Base-by-base conservation (phyloP, 495 filamentous ascomycete genomes). In the Aspergillus ellipticus region DNA sequence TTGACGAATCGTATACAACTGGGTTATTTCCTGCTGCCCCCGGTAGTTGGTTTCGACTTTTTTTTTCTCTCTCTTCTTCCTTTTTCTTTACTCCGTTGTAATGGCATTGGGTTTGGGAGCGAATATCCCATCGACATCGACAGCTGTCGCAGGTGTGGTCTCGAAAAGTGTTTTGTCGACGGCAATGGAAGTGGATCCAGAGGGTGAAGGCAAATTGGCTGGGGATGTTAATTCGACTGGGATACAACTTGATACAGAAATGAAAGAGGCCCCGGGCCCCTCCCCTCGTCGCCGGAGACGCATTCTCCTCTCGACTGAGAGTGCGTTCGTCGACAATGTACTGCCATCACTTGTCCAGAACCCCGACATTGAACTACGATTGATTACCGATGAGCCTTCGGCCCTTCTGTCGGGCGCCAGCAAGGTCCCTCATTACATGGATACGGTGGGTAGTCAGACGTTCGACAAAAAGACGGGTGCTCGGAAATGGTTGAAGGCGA, bases 401-500 rank as follows among this genome's bases (percentile, higher is more conserved):
- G 75, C 75, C 7, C 62, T 74, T 26, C 69, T 75, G 53, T 70
- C 73, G 15, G 72, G 73, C 17, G 67, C 68, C 35, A 78, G 69
- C 56, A 76, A 75, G 51, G 71, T 76, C 21, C 74, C 74, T 0
- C 74, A 77, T 60, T 77, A 78, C 50, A 77, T 74, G 70, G 75
- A 78, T 51, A 71, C 70, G 20, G 73, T 78, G 46, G 75, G 77
- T 59, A 71, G 69, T 37, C 69, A 69, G 35, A 77, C 74, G 1
- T 76, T 78, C 22, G 74, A 77, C 47, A 78, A 77, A 51, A 74
- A 75, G 54, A 76, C 70, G 2, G 67, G 73, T 0, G 71, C 74
- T 13, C 68, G 74, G 45, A 74, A 70, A 69, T 78, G 75, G 75
- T 56, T 76, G 47, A 74, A 72, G 56, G 73, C 70, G 4, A 78